These are phyloP conservation scores for Corymbia citriodora DNA, from an alignment of 441 rosid genomes.

Conservation along the genomic window DNA sequence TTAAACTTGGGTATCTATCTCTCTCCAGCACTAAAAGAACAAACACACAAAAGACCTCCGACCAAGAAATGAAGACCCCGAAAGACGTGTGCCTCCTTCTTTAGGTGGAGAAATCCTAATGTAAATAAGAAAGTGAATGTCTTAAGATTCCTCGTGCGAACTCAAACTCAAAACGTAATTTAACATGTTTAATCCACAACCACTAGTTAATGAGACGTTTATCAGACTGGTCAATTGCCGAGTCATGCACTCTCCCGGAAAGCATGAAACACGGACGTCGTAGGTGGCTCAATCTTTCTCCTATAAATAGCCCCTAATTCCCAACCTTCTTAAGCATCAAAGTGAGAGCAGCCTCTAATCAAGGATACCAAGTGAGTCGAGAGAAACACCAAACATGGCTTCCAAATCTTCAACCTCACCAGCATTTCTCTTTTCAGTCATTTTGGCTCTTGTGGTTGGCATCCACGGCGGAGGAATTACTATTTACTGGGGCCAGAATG, in stretches of 20 bases:
- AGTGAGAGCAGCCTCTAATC: neutral
- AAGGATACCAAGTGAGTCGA: neutral
- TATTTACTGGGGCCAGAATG: conserved; percentile 44
- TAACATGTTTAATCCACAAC: neutral
- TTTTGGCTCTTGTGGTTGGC: conserved; percentile 1
- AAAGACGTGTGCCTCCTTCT: neutral
- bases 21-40: neutral
- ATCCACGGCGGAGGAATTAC: conserved; percentile 25
- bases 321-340: neutral
- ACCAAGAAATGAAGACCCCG: neutral
- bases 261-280: neutral
- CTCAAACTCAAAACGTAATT: neutral
- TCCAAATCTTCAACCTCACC: neutral
- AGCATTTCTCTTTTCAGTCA: neutral
- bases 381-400: neutral
- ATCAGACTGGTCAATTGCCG: neutral
- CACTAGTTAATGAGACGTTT: neutral
- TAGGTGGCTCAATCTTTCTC: neutral
- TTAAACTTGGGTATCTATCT: neutral
- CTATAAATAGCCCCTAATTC: neutral
- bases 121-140: no score
- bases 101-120: no score
- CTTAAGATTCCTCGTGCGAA: neutral
- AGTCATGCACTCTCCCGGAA: neutral
- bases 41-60: neutral